Conservation (phyloP, 2,329 filamentous ascomycete species). For the Botrytis paeoniae region DNA sequence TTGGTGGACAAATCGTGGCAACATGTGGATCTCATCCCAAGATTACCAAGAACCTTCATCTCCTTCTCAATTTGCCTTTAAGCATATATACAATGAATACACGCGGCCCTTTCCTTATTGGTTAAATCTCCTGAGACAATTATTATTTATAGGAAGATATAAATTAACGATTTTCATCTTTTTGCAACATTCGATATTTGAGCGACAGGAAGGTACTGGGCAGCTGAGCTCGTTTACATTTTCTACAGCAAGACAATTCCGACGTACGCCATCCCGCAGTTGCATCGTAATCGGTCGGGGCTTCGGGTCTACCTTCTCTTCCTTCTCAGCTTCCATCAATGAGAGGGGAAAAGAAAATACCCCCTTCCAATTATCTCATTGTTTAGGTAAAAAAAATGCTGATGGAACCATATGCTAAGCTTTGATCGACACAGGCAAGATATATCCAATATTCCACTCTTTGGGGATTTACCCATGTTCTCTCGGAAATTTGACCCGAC, state of each 20-base stretch:
- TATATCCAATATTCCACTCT: not conserved
- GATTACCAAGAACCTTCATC: conserved; percentile 11
- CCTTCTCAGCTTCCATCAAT: not conserved
- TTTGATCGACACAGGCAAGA: conserved; percentile 18
- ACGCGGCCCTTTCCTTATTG: not conserved
- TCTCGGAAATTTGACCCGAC: conserved; percentile 6
- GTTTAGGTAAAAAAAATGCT: not conserved
- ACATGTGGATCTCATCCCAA: conserved; percentile 14
- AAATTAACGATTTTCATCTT: not conserved
- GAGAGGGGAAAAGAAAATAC: not conserved
- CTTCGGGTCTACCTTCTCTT: not conserved
- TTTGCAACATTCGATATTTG: not conserved
- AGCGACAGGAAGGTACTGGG: not conserved
- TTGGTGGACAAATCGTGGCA: conserved; percentile 3
- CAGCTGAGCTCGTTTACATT: not conserved
- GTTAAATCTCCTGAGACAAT: not conserved
- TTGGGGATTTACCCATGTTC: not conserved
- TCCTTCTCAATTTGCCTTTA: not conserved
- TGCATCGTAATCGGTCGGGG: not conserved
- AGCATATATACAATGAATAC: not conserved
- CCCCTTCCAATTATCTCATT: not conserved
- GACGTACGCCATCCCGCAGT: not conserved
- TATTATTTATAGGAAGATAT: not conserved
- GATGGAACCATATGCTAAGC: conserved; percentile 3
- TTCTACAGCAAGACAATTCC: not conserved